Evolutionary conservation across 192 early-diverging fungal genomes (phyloP), one percentile per base, ranked within the genome.

Genomic region (Podila epicladia): DNA sequence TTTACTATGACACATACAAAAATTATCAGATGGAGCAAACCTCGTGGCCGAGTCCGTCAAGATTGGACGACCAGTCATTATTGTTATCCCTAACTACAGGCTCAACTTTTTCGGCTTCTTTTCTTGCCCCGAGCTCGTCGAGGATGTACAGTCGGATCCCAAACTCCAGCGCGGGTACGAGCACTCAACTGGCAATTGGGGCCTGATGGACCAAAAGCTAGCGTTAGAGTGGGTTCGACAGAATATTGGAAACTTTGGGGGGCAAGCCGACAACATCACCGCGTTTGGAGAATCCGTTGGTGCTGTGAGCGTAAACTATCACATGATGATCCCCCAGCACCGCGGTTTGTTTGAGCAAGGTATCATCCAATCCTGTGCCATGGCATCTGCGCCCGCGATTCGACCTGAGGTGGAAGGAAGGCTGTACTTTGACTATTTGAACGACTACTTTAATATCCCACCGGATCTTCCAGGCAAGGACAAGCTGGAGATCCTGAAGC

Each of bases 41-140:
- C 45, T 83, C 3, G 82, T 83, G 9, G 31, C 22, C n/a, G 48
- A 53, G 19, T 72, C 82, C 2, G 29, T 70, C 19, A 11, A 70
- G 13, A 48, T 77, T 15, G 68, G 64, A 1, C 65, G 67, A 13
- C 82, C 82, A n/a, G 69, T 87, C 9, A 79, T 88, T 22, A 71
- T 90, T n/a, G 87, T 90, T 9, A 64, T 65, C 5, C 35, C 82
- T 62, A 88, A 86, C 69, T 88, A 90, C 58, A 84, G 89, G 1
- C 75, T 88, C 22, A 86, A 87, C 65, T 69, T 72, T 26, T 63
- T 82, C 12, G 88, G 88, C 1, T 85, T 76, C 60, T 72, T 88
- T 28, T 62, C 83, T 17, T 72, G 65, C 50, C 64, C 70, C 9
- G 76, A 76, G 33, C 48, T 83, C 11, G 31, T 70, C 4, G 63